Evolutionary conservation across 768 basidiomycete genomes (phyloP).

Genomic region (Serendipita sp.): DNA sequence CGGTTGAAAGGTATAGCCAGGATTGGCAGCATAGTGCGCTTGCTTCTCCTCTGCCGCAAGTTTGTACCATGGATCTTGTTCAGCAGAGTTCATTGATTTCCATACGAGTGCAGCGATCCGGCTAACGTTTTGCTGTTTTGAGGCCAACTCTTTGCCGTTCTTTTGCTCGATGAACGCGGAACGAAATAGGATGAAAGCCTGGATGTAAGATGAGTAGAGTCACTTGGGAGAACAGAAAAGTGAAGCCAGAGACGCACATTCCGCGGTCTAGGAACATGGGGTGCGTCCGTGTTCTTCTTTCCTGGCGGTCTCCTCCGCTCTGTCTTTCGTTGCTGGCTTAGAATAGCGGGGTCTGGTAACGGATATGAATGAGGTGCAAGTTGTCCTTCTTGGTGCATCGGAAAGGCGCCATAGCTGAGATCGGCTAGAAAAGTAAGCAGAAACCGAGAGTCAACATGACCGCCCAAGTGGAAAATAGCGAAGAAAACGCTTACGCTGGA

Average conservation of each 20-base stretch:
- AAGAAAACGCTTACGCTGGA: conserved; percentile 1
- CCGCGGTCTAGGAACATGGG: conserved; percentile 1
- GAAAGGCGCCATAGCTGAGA: conserved; percentile 3
- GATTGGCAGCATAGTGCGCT: conserved; percentile 1
- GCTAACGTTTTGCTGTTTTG: conserved; percentile 2
- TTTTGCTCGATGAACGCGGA: conserved; percentile 5
- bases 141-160: conserved; percentile 4
- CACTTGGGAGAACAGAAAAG: neutral
- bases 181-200: conserved; percentile 2
- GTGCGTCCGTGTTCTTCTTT: neutral
- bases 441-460: neutral
- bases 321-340: conserved; percentile 3
- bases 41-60: conserved; percentile 1
- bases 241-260: neutral
- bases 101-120: neutral
- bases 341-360: conserved; percentile 1
- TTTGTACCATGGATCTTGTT: conserved; percentile 2
- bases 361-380: neutral
- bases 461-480: neutral
- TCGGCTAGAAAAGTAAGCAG: neutral
- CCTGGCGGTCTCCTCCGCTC: conserved; percentile 5
- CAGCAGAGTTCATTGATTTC: conserved; percentile 5
- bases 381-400: conserved; percentile 2
- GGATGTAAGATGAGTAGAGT: neutral
- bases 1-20: conserved; percentile 2